phyloP scores from a whole-genome alignment of 2,329 filamentous ascomycete genomes.

The Chaetomiaceae sp. region DNA sequence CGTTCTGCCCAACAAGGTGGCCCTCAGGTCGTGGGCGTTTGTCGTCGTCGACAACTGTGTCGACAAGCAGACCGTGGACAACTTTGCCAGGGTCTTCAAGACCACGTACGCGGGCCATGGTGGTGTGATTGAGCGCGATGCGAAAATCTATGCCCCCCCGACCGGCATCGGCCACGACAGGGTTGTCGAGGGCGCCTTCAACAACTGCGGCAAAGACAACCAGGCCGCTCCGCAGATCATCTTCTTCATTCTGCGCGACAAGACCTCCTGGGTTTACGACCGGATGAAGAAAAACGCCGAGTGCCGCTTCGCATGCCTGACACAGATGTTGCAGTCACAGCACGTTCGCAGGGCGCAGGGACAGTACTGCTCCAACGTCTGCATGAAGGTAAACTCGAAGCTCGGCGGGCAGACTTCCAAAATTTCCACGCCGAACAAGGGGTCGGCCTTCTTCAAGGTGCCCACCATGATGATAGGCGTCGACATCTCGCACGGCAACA shows the following conservation, averaged over 20 bases:
- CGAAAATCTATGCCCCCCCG: conserved; percentile 31
- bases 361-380: conserved; percentile 90
- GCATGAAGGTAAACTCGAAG: conserved; percentile 97
- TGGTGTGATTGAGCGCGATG: conserved; percentile 34
- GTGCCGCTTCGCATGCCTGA: conserved; percentile 74
- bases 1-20: conserved; percentile 52
- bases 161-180: conserved; percentile 35
- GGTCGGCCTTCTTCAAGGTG: conserved; percentile 36
- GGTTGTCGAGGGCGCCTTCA: conserved; percentile 50
- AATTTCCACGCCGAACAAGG: conserved; percentile 30
- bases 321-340: conserved; percentile 69
- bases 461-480: conserved; percentile 82
- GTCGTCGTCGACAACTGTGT: conserved; percentile 56
- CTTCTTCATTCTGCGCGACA: conserved; percentile 68
- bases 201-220: conserved; percentile 46
- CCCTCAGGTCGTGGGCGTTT: conserved; percentile 70
- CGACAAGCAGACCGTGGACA: conserved; percentile 47
- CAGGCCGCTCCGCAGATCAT: conserved; percentile 64
- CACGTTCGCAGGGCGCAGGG: conserved; percentile 64
- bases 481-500: conserved; percentile 79
- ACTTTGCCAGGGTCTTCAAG: conserved; percentile 47
- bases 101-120: conserved; percentile 45
- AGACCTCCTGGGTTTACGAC: conserved; percentile 67
- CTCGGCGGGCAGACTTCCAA: conserved; percentile 72
- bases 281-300: conserved; percentile 87